These are phyloP conservation scores for Fereydounia khargensis DNA, from an alignment of 1,284 basidiomycete species.

Conservation along the genomic window DNA sequence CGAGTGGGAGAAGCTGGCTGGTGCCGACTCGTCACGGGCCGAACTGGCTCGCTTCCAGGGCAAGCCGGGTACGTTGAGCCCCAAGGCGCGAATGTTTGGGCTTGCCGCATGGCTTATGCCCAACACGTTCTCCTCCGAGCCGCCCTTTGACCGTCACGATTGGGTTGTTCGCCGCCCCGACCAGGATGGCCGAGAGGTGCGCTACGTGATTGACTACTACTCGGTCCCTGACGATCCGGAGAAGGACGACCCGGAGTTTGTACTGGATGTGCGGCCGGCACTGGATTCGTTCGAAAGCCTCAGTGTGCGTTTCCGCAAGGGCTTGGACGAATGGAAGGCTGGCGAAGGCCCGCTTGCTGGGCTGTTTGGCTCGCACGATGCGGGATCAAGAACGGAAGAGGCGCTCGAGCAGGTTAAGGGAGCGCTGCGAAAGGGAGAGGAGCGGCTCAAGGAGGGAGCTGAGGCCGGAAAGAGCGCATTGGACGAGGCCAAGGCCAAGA, in stretches of 20 bases:
- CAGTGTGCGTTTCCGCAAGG: slow-evolving; percentile 30
- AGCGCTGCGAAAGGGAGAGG: not conserved
- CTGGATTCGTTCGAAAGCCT: slow-evolving; percentile 39
- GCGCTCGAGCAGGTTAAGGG: not conserved
- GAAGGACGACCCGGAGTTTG: slow-evolving; percentile 49
- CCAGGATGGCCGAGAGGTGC: slow-evolving; percentile 42
- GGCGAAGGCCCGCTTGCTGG: slow-evolving; percentile 9
- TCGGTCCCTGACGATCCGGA: slow-evolving; percentile 38
- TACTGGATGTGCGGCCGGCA: slow-evolving; percentile 49
- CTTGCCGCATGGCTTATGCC: slow-evolving; percentile 85
- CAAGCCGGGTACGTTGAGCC: slow-evolving; percentile 74
- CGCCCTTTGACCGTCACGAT: slow-evolving; percentile 98
- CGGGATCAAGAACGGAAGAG: not conserved
- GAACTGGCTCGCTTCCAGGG: slow-evolving; percentile 83
- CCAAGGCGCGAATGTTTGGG: slow-evolving; percentile 81
- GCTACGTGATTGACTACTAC: slow-evolving; percentile 58
- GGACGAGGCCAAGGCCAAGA: too few species aligned
- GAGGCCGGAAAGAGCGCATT: not conserved
- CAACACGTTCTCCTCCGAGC: slow-evolving; percentile 79
- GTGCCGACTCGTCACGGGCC: slow-evolving; percentile 53
- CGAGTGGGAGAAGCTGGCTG: slow-evolving; percentile 73
- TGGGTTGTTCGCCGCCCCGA: slow-evolving; percentile 78
- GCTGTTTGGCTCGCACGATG: not conserved
- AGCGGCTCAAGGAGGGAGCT: not conserved
- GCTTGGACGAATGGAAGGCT: slow-evolving; percentile 41